A percentile compares a stretch with the other conserved stretches of the same genome.
These are phyloP conservation scores for Linum usitatissimum DNA, from an alignment of 345 rosid species.

Conservation along the genomic window DNA sequence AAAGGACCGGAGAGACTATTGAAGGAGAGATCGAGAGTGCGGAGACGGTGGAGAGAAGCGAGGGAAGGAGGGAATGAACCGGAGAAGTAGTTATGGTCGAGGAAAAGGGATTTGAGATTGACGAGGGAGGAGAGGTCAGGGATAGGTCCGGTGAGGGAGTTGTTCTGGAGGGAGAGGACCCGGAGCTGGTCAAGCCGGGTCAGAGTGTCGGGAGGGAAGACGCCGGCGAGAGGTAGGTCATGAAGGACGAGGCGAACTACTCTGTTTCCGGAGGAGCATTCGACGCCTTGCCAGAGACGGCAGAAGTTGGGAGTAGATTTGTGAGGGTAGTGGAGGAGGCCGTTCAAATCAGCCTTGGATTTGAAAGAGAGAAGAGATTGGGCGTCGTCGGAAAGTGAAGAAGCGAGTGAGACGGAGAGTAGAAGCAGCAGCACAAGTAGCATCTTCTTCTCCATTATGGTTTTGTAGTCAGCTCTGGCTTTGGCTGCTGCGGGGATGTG, in stretches of 20 bases:
- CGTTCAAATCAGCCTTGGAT: conserved; percentile 52
- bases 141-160: conserved; percentile 60
- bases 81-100: conserved; percentile 54
- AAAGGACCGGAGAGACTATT: conserved; percentile 56
- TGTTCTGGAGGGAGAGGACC: conserved; percentile 74
- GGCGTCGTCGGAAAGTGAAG: conserved; percentile 41
- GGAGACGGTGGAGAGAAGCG: conserved; percentile 42
- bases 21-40: conserved; percentile 54
- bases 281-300: conserved; percentile 61
- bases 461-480: too few species aligned
- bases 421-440: not conserved
- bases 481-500: too few species aligned
- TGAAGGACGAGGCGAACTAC: conserved; percentile 55
- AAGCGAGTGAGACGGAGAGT: not conserved
- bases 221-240: conserved; percentile 49
- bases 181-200: conserved; percentile 73
- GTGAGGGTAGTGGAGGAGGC: conserved; percentile 26
- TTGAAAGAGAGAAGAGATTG: conserved; percentile 55
- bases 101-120: conserved; percentile 66
- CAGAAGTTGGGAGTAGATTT: conserved; percentile 36
- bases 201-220: conserved; percentile 41
- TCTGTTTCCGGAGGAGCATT: conserved; percentile 34
- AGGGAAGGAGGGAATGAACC: conserved; percentile 64
- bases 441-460: not conserved
- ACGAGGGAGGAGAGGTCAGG: conserved; percentile 63